phyloP scores from a whole-genome alignment of 768 basidiomycete species.

The Mycena maculata region DNA sequence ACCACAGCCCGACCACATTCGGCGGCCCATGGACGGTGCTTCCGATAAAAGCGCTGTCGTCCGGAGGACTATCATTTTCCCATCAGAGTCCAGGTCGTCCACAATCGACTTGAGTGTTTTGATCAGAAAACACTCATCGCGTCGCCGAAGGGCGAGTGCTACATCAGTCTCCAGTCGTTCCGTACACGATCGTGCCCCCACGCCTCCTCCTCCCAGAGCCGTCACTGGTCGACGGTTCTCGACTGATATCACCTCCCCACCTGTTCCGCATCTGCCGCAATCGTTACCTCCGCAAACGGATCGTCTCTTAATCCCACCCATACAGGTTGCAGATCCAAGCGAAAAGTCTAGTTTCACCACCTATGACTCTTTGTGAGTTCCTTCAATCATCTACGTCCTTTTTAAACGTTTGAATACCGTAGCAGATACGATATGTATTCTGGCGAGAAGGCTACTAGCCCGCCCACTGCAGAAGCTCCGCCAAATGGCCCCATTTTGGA shows the following conservation, averaged over 20 bases:
- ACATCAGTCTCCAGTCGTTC: slow-evolving; percentile 75
- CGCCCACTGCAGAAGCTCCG: slow-evolving; percentile 47
- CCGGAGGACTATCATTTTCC: slow-evolving; percentile 83
- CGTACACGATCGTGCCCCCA: slow-evolving; percentile 83
- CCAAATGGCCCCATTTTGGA: slow-evolving; percentile 52
- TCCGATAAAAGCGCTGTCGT: slow-evolving; percentile 64
- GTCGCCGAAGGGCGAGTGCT: slow-evolving; percentile 72
- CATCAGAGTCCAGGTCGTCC: slow-evolving; percentile 72
- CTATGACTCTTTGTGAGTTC: slow-evolving; percentile 82
- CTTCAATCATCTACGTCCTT: slow-evolving; percentile 24
- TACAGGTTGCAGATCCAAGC: slow-evolving; percentile 53
- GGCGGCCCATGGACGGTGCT: slow-evolving; percentile 54
- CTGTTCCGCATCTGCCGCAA: slow-evolving; percentile 72
- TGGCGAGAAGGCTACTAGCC: slow-evolving; percentile 60
- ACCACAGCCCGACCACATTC: slow-evolving; percentile 47
- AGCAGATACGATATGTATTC: slow-evolving; percentile 84
- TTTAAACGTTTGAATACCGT: slow-evolving; percentile 38
- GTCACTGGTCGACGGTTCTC: slow-evolving; percentile 71
- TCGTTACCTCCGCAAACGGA: slow-evolving; percentile 60
- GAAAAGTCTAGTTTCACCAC: slow-evolving; percentile 77
- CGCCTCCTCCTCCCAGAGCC: slow-evolving; percentile 83
- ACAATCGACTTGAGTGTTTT: slow-evolving; percentile 66
- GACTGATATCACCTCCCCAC: slow-evolving; percentile 68
- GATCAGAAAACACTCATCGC: slow-evolving; percentile 66
- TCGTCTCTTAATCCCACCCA: slow-evolving; percentile 52